Conservation (phyloP, 2,329 filamentous ascomycete species). For the Ophiostoma sp. region DNA sequence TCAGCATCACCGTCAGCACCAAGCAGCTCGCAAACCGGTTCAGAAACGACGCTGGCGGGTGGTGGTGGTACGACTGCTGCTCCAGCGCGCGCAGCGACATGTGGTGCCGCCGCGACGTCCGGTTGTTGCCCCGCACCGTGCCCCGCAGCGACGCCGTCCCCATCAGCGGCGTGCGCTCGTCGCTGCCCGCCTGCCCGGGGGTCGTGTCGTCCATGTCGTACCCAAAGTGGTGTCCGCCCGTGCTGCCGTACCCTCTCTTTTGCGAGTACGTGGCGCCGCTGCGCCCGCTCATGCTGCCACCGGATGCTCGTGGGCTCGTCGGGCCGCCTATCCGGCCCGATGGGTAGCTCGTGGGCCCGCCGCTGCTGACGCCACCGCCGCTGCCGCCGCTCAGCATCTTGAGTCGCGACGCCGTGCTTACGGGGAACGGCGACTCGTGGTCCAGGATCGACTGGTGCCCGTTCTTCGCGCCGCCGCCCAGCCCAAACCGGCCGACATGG, state of each 20-base stretch:
- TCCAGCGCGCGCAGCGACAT: slow-evolving; percentile 65
- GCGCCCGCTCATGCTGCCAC: slow-evolving; percentile 33
- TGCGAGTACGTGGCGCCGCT: slow-evolving; percentile 20
- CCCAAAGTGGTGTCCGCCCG: slow-evolving; percentile 39
- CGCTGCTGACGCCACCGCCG: slow-evolving; percentile 29
- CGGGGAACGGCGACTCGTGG: slow-evolving; percentile 60
- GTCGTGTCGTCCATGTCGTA: slow-evolving; percentile 75
- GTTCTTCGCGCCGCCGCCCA: slow-evolving; percentile 55
- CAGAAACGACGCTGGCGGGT: slow-evolving; percentile 53
- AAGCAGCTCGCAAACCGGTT: slow-evolving; percentile 79
- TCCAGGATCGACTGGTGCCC: slow-evolving; percentile 67
- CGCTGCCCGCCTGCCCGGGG: slow-evolving; percentile 61
- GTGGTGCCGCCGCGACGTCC: slow-evolving; percentile 44
- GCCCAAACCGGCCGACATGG: slow-evolving; percentile 62
- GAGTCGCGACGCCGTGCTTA: slow-evolving; percentile 52
- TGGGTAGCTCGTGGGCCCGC: slow-evolving; percentile 17
- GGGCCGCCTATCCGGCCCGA: slow-evolving; percentile 59
- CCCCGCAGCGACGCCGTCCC: slow-evolving; percentile 25
- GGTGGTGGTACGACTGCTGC: slow-evolving; percentile 60
- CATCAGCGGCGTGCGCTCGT: slow-evolving; percentile 81
- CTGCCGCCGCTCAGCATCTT: slow-evolving; percentile 46
- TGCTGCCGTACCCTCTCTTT: slow-evolving; percentile 20
- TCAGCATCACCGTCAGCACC: slow-evolving; percentile 72
- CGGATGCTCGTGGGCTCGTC: slow-evolving; percentile 55
- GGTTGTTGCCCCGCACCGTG: slow-evolving; percentile 51